These are phyloP conservation scores for Parathielavia hyrcaniae DNA, from an alignment of 495 filamentous ascomycete species.

Conservation along the genomic window DNA sequence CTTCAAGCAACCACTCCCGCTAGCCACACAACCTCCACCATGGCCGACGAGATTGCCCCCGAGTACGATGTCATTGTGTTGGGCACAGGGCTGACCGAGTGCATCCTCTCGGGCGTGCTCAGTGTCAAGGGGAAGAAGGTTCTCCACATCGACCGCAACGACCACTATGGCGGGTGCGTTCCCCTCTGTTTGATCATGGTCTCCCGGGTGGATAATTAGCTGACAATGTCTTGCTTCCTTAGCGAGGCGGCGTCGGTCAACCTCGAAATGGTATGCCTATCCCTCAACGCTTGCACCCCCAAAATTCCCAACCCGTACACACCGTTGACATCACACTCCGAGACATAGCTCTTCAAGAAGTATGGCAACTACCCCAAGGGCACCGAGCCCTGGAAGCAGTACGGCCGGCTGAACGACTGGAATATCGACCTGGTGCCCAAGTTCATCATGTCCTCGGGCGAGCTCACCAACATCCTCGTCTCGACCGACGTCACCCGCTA, in stretches of 20 bases:
- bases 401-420: constrained; percentile 95
- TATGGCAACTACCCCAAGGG: constrained; percentile 75
- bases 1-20: constrained; percentile 2
- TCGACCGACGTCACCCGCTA: constrained; percentile 96
- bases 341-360: constrained; percentile 78
- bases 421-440: constrained; percentile 98
- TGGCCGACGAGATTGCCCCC: constrained; percentile 91
- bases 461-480: constrained; percentile 95
- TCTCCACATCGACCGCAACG: constrained; percentile 96
- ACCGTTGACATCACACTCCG: constrained; percentile 12
- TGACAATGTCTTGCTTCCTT: constrained; percentile 30
- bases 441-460: constrained; percentile 95
- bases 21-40: constrained; percentile 10
- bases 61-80: constrained; percentile 99
- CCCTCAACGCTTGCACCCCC: constrained; percentile 13
- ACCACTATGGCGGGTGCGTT: constrained; percentile 94
- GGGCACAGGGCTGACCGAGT: constrained; percentile 96
- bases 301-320: background rate
- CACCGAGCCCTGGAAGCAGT: constrained; percentile 96
- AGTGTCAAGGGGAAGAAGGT: constrained; percentile 99
- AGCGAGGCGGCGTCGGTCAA: constrained; percentile 93
- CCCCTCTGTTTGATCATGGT: background rate
- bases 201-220: constrained; percentile 6
- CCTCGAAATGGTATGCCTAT: constrained; percentile 67
- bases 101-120: constrained; percentile 93